phyloP scores from a whole-genome alignment of 2,329 filamentous ascomycete genomes.

The Microsporum audouinii region DNA sequence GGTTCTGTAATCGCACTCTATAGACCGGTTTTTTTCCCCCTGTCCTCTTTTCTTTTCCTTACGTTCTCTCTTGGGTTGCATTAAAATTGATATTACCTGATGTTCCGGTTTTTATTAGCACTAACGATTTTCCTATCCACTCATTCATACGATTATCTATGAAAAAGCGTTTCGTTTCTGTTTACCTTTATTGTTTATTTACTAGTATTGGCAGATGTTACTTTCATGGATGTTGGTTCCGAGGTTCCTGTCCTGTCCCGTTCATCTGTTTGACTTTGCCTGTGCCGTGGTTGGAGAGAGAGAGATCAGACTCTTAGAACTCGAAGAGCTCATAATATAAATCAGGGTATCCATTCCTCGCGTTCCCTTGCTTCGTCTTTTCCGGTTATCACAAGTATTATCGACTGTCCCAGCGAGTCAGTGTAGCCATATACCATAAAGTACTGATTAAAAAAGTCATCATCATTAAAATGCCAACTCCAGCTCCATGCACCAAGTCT shows the following conservation, averaged over 20 bases:
- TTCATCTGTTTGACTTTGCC: neutral
- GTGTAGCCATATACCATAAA: neutral
- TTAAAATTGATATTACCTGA: neutral
- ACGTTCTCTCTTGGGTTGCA: neutral
- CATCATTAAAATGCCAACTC: neutral
- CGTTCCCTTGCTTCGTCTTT: too few relatives aligned
- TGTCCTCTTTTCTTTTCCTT: neutral
- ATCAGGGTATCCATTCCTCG: too few relatives aligned
- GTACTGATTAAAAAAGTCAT: neutral
- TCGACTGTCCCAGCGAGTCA: neutral
- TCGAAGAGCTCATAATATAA: neutral
- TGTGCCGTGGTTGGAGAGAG: neutral
- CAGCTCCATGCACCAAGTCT: neutral
- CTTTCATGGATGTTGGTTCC: neutral
- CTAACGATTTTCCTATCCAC: neutral
- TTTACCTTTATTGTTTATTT: neutral
- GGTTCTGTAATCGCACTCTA: slow-evolving; percentile 21
- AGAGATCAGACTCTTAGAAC: neutral
- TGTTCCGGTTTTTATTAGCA: neutral
- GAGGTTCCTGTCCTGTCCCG: neutral
- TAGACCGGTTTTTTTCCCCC: neutral
- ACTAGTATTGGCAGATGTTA: neutral
- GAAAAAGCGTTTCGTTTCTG: neutral
- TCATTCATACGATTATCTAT: neutral
- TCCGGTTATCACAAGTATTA: too few relatives aligned